phyloP scores from a whole-genome alignment of 805 yeast species.

The Barnettozyma californica region DNA sequence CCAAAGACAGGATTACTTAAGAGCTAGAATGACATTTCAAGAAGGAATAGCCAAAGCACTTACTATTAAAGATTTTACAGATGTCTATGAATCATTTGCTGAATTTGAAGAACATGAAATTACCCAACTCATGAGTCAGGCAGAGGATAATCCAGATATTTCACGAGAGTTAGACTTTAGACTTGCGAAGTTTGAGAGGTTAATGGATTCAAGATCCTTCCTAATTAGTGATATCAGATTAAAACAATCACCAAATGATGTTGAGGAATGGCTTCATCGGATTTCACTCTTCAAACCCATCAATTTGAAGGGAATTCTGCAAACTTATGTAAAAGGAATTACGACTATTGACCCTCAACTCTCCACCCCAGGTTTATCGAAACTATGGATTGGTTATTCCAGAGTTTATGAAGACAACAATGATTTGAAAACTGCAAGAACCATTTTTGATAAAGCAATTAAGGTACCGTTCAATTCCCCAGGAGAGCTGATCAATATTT shows the following conservation, averaged over 20 bases:
- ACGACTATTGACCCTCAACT: slow-evolving; percentile 57
- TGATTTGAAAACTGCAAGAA: slow-evolving; percentile 55
- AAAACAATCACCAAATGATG: slow-evolving; percentile 54
- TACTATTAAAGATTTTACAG: slow-evolving; percentile 57
- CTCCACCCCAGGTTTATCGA: slow-evolving; percentile 41
- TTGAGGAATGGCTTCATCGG: slow-evolving; percentile 67
- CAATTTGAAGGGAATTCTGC: slow-evolving; percentile 39
- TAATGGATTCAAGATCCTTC: slow-evolving; percentile 53
- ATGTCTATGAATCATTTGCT: slow-evolving; percentile 55
- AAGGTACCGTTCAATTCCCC: slow-evolving; percentile 62
- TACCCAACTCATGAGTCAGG: slow-evolving; percentile 13
- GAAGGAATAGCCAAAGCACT: slow-evolving; percentile 40
- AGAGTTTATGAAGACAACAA: slow-evolving; percentile 49
- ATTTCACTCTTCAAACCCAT: slow-evolving; percentile 39
- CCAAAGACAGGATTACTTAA: slow-evolving; percentile 29
- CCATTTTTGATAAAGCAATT: slow-evolving; percentile 57
- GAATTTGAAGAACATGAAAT: slow-evolving; percentile 53
- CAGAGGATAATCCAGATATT: slow-evolving; percentile 12
- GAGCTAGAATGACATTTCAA: slow-evolving; percentile 41
- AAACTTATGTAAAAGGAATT: slow-evolving; percentile 62
- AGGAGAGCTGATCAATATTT: slow-evolving; percentile 62
- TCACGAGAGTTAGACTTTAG: slow-evolving; percentile 37
- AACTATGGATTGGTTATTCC: slow-evolving; percentile 71
- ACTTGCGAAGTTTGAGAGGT: slow-evolving; percentile 44
- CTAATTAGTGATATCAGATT: slow-evolving; percentile 63